Evolutionary conservation across 768 basidiomycete genomes (phyloP).

Genomic region (Cyathus striatus): DNA sequence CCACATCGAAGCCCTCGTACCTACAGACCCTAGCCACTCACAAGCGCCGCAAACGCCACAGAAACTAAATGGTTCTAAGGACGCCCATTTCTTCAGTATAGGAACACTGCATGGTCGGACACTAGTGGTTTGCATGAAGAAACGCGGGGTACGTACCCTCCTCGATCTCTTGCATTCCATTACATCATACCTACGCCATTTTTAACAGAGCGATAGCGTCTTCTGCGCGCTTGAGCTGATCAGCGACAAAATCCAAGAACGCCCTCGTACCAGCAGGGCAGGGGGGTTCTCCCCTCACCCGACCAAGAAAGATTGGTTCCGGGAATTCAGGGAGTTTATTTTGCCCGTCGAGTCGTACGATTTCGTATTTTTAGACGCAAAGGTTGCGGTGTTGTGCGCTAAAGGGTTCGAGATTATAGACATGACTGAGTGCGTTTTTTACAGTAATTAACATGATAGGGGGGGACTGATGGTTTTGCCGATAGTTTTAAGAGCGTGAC

Average conservation of each 20-base stretch:
- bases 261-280: conserved; percentile 55
- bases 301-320: conserved; percentile 89
- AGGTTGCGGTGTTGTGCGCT: conserved; percentile 86
- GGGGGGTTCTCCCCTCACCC: conserved; percentile 57
- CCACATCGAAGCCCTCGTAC: conserved; percentile 94
- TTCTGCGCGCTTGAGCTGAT: conserved; percentile 95
- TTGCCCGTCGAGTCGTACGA: conserved; percentile 83
- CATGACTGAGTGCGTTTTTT: conserved; percentile 66
- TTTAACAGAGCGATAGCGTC: conserved; percentile 72
- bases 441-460: too few relatives aligned
- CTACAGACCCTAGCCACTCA: conserved; percentile 66
- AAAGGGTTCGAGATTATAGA: conserved; percentile 99
- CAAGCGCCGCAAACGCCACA: conserved; percentile 80
- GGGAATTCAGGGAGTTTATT: conserved; percentile 84
- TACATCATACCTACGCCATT: too few relatives aligned
- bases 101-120: conserved; percentile 84
- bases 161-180: conserved; percentile 44
- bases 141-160: conserved; percentile 61
- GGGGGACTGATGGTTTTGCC: too few relatives aligned
- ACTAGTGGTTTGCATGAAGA: conserved; percentile 94
- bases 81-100: conserved; percentile 95
- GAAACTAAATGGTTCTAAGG: conserved; percentile 81
- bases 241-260: conserved; percentile 77
- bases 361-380: conserved; percentile 85
- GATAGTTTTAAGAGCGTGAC: conserved; percentile 86